These are phyloP conservation scores for Sechiopsis laciniata DNA, from an alignment of 306 rosid genomes.

Conservation along the genomic window DNA sequence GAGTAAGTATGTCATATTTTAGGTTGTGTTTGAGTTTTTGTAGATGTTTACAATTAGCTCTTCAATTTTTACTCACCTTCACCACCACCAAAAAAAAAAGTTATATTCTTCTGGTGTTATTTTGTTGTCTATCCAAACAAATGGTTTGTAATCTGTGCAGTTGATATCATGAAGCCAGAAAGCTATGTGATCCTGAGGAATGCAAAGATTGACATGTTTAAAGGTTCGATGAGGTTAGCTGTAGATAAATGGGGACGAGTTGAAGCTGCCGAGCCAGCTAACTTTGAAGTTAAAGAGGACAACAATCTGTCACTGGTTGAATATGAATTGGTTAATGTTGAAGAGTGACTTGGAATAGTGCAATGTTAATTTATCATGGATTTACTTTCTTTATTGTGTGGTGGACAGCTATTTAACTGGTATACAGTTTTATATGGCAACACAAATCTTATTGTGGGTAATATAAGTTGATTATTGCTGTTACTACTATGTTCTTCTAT, in stretches of 20 bases:
- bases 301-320: constrained; percentile 83
- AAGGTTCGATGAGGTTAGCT: constrained; percentile 88
- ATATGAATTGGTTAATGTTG: constrained; percentile 72
- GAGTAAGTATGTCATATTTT: too few species aligned
- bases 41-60: not conserved
- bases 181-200: constrained; percentile 60
- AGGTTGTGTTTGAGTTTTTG: not conserved
- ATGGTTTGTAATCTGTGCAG: constrained; percentile 35
- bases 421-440: constrained; percentile 36
- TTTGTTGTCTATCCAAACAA: not conserved
- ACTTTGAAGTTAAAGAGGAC: constrained; percentile 65
- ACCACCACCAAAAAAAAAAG: not conserved
- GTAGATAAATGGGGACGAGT: constrained; percentile 89
- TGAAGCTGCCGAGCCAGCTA: constrained; percentile 62
- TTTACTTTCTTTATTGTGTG: constrained; percentile 24
- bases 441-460: constrained; percentile 29
- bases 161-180: constrained; percentile 56
- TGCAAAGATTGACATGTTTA: constrained; percentile 92
- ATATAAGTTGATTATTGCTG: constrained; percentile 24
- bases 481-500: not conserved
- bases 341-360: constrained; percentile 34
- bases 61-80: not conserved
- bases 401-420: constrained; percentile 29
- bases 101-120: not conserved
- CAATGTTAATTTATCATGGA: constrained; percentile 18